Evolutionary conservation across 176 grass and related monocot species (phyloP), one percentile per base, ranked within the genome.

Genomic region (Bromus sterilis): DNA sequence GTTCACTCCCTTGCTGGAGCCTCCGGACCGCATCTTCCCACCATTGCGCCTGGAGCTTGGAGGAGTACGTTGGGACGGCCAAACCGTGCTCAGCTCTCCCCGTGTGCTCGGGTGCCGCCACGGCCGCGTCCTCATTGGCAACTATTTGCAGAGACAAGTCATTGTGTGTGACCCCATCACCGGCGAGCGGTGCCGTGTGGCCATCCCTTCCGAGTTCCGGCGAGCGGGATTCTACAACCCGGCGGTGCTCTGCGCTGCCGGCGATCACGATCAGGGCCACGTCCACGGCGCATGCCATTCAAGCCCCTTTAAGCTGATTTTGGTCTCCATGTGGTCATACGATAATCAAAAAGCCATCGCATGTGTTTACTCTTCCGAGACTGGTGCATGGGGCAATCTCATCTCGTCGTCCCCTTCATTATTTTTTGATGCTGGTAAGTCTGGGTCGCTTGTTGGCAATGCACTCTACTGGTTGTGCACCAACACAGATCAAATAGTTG

Each of bases 221-320:
- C 4, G 1, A 8, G 1, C 0, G 1, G 4, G 0, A 7, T 1
- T 41, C 21, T 2, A 16, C 10, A 53, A n/a, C n/a, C n/a, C 33
- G 74, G 2, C 74, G 13, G n/a, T 59, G 7, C n/a, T 77, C 34
- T 77, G 53, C 23, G 6, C 33, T 1, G 21, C 53, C n/a, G 1
- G 7, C 3, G 53, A 57, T 3, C 7, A 59, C 3, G 53, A 57
- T 3, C 7, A 59, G 12, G 53, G 34, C 21, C 74, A 76, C 7
- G 74, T 59, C 48, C 46, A 56, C 12, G 74, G 74, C 11, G 74
- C 33, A 12, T 77, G 53, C 13, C 34, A 58, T n/a, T 77, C 28
- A 9, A 31, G 71, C 71, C 44, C 16, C 28, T 49, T 77, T 4
- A 61, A 77, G 31, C 53, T 77, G 0, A n/a, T 40, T 3, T 34